Evolutionary conservation across 1,284 basidiomycete genomes (phyloP).

Genomic region (Agaricales sp.): DNA sequence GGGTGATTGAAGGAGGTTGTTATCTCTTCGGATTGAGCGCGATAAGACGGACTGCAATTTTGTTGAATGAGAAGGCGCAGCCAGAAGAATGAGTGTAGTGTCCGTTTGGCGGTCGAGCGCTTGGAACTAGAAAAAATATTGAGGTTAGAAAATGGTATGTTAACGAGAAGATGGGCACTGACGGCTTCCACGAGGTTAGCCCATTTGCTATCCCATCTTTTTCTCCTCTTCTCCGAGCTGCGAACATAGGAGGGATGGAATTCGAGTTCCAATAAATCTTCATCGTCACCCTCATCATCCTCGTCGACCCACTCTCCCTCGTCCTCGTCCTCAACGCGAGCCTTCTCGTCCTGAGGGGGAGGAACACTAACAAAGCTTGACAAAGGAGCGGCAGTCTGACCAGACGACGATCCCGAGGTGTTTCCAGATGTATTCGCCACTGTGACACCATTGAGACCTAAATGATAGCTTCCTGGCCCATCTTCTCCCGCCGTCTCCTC

Average conservation of each 20-base stretch:
- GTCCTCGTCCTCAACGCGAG: conserved; percentile 22
- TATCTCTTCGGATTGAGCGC: conserved; percentile 52
- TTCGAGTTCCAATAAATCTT: conserved; percentile 64
- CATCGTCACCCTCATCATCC: conserved; percentile 54
- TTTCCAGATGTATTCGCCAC: not conserved
- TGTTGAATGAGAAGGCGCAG: conserved; percentile 59
- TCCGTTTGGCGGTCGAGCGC: conserved; percentile 70
- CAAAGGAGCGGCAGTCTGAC: conserved; percentile 10
- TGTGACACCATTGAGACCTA: not conserved
- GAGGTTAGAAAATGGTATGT: conserved; percentile 11
- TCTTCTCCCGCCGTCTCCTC: conserved; percentile 39
- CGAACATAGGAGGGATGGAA: conserved; percentile 63
- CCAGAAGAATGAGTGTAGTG: conserved; percentile 60
- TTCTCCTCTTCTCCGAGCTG: conserved; percentile 52
- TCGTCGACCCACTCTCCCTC: conserved; percentile 68
- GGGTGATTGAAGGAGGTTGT: conserved; percentile 31
- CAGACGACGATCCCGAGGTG: not conserved
- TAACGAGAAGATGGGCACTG: conserved; percentile 13
- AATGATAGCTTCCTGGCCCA: conserved; percentile 12
- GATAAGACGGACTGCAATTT: conserved; percentile 55
- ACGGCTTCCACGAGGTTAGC: conserved; percentile 63
- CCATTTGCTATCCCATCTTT: conserved; percentile 67
- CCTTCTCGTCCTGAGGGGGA: conserved; percentile 9
- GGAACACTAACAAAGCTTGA: conserved; percentile 5
- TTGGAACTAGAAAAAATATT: conserved; percentile 44